A percentile compares a stretch with the other conserved stretches of the same genome.
phyloP scores from a whole-genome alignment of 352 stramenopile species.

The Globisporangium takayamanum region DNA sequence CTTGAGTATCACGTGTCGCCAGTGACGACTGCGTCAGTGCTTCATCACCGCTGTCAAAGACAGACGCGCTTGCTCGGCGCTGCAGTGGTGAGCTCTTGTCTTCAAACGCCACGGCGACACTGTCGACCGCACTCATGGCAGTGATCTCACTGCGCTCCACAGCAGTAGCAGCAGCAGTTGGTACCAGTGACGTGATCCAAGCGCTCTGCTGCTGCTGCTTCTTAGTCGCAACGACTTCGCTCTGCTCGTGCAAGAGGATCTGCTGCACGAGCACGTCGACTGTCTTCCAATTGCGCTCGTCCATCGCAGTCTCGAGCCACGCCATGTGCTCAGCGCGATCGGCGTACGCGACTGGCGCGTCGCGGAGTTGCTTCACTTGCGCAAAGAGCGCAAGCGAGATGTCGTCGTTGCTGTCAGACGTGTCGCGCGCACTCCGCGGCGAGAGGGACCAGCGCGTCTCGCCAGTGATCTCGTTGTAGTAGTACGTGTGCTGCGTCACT shows the following conservation, averaged over 20 bases:
- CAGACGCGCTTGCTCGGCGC: background rate
- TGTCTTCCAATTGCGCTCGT: constrained; percentile 53
- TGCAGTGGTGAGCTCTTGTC: too few relatives aligned
- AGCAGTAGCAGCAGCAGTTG: too few relatives aligned
- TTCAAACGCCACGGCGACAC: too few relatives aligned
- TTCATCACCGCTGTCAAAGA: background rate
- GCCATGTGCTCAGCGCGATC: constrained; percentile 51
- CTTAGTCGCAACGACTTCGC: constrained; percentile 23
- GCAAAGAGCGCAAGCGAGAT: constrained; percentile 53
- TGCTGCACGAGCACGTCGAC: constrained; percentile 65
- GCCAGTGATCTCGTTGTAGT: constrained; percentile 89
- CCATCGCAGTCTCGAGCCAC: constrained; percentile 67
- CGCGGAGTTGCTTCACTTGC: constrained; percentile 45
- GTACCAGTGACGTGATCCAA: background rate
- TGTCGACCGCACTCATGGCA: too few relatives aligned
- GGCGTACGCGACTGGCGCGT: constrained; percentile 40
- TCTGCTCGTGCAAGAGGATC: constrained; percentile 61
- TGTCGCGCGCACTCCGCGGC: constrained; percentile 56
- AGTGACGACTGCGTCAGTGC: background rate
- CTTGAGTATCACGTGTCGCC: background rate
- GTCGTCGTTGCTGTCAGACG: constrained; percentile 34
- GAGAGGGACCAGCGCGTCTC: constrained; percentile 84
- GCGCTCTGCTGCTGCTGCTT: constrained; percentile 8
- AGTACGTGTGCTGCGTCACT: constrained; percentile 82
- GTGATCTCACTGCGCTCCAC: too few relatives aligned